Base-by-base conservation (phyloP, 768 basidiomycete species). In the Infundibulicybe gibba region DNA sequence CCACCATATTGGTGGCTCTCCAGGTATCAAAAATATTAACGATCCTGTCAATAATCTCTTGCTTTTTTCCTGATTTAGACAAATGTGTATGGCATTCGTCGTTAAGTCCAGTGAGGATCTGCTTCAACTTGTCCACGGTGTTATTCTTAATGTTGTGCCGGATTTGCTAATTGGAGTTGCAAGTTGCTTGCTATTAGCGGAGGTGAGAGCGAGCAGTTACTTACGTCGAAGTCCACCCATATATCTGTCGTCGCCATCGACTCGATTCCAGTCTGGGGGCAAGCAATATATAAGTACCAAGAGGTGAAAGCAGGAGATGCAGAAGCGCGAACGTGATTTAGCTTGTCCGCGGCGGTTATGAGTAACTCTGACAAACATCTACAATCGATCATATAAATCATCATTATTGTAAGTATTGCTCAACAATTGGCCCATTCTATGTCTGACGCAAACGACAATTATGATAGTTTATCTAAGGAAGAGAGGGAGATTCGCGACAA, bases 51-150 rank as follows among this genome's bases (percentile, higher is more conserved):
- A 91, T 90, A 40, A 92, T 77, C 31, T 92, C 91, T 56, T 90
- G 86, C 61, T 93, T 93, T 70, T 87, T 91, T 20, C 90, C 90
- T 10, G 87, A 75, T 64, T 88, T 90, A 45, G 78, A 71, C 21
- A 90, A 69, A 54, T 76, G 74, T 3, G 80, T 78, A 44, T 68
- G 67, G 59, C 89, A 90, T 62, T 90, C 84, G 32, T 88, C 87
- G 68, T 90, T 90, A 54, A 92, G 73, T 19, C 84, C 85, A 33
- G 72, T 64, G 48, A 93, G 71, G 55, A 93, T 88, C 60, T 86
- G 84, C 64, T 93, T 92, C 53, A 93, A 79, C 65, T 74, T 82
- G 64, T 91, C 90, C 52, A 93, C 91, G 6, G 89, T 93, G 66
- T 91, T 87, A 62, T 73, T 74, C 66, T 78, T 81, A 61, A 93